These are phyloP conservation scores for Brasenia schreberi DNA, from an alignment of 164 flowering plant species.

Conservation along the genomic window DNA sequence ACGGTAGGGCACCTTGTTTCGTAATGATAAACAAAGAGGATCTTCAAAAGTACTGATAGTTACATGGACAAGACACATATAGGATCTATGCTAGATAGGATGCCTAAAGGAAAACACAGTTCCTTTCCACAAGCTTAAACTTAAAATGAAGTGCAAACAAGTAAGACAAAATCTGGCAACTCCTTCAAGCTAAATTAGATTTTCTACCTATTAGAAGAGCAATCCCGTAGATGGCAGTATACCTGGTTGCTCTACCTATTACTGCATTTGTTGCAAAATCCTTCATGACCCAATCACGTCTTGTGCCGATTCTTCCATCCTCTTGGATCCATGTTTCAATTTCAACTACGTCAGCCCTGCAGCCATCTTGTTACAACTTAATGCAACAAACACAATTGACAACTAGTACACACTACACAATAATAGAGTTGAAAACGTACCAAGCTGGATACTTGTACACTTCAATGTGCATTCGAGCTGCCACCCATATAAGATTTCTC, in stretches of 20 bases:
- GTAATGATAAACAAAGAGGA: too few relatives aligned
- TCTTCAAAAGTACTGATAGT: too few relatives aligned
- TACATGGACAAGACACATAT: too few relatives aligned
- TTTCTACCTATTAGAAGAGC: too few relatives aligned
- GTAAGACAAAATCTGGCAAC: too few relatives aligned
- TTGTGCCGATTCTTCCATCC: conserved; percentile 87
- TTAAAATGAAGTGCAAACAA: too few relatives aligned
- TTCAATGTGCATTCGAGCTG: conserved; percentile 98
- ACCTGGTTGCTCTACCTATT: conserved; percentile 99
- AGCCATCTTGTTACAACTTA: conserved; percentile 3
- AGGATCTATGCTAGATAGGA: too few relatives aligned
- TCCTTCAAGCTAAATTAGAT: too few relatives aligned
- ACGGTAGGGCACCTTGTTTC: too few relatives aligned
- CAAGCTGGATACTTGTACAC: conserved; percentile 96
- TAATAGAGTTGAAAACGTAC: conserved; percentile 15
- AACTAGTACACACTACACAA: background rate
- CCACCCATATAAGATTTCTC: conserved; percentile 94
- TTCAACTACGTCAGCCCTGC: conserved; percentile 95
- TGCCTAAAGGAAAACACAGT: too few relatives aligned
- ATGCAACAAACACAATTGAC: background rate
- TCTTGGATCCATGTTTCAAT: conserved; percentile 97
- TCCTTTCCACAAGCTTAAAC: too few relatives aligned
- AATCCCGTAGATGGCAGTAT: background rate
- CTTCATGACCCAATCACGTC: conserved; percentile 94
- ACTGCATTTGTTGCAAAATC: conserved; percentile 70